These are phyloP conservation scores for Puccinia brachypodii DNA, from an alignment of 1,284 basidiomycete species.

Conservation along the genomic window DNA sequence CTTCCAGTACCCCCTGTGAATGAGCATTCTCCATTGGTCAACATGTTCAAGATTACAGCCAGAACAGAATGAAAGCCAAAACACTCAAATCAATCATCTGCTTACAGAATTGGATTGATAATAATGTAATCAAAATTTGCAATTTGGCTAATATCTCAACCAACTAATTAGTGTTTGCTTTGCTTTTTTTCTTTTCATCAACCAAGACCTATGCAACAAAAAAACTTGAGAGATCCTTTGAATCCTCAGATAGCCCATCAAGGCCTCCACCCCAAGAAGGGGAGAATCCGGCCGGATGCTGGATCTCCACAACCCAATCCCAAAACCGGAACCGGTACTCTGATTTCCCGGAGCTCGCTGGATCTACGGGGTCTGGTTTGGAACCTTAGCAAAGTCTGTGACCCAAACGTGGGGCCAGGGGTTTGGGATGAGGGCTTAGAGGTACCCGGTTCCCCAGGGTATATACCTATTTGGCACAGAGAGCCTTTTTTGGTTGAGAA, in stretches of 20 bases:
- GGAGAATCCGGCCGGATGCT: neutral
- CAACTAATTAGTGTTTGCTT: neutral
- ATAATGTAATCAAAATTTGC: neutral
- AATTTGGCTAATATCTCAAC: neutral
- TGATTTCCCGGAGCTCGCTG: neutral
- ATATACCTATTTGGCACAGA: no score
- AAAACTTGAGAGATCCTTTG: neutral
- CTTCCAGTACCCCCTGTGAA: conserved; percentile 11
- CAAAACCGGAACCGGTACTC: neutral
- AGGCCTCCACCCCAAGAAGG: neutral
- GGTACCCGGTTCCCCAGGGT: no score
- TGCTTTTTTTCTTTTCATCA: neutral
- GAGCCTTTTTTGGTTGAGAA: no score
- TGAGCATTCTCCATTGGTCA: conserved; percentile 4
- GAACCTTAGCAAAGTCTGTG: neutral
- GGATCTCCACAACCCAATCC: neutral
- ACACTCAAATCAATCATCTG: conserved; percentile 11
- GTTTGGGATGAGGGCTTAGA: no score
- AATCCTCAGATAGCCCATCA: neutral
- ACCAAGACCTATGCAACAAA: neutral
- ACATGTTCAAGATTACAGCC: conserved; percentile 3
- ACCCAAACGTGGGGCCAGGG: no score
- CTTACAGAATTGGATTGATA: conserved; percentile 6
- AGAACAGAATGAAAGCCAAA: neutral
- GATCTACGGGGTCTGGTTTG: neutral